Evolutionary conservation across 495 filamentous ascomycete genomes (phyloP).

Genomic region (Friedmanniomyces simplex): DNA sequence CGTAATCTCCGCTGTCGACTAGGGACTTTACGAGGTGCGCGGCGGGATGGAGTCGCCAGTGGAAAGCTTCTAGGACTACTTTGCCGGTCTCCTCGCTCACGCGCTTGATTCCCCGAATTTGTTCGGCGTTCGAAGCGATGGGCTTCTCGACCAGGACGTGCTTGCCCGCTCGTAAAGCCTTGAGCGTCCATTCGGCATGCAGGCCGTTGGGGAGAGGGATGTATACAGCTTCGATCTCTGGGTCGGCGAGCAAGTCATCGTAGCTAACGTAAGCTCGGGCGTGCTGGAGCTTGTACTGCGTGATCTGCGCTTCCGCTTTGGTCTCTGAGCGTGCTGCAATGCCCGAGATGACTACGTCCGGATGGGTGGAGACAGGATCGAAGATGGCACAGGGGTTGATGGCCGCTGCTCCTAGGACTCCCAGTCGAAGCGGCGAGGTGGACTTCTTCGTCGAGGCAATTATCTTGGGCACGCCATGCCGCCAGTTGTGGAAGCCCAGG

Average conservation of each 20-base stretch:
- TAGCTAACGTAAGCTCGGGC: conserved; percentile 39
- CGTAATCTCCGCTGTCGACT: conserved; percentile 28
- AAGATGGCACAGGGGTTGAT: conserved; percentile 45
- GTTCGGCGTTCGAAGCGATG: conserved; percentile 38
- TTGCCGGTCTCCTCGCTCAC: conserved; percentile 10
- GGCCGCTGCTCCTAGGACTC: conserved; percentile 8
- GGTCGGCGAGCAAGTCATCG: conserved; percentile 41
- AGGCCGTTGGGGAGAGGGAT: conserved; percentile 43
- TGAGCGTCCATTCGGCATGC: conserved; percentile 46
- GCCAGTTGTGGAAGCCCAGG: conserved; percentile 4
- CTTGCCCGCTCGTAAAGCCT: conserved; percentile 43
- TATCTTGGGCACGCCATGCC: conserved; percentile 1
- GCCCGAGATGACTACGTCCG: conserved; percentile 47
- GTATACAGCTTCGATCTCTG: conserved; percentile 42
- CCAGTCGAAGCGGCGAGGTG: not conserved
- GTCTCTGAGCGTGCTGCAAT: conserved; percentile 48
- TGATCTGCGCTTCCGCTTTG: conserved; percentile 46
- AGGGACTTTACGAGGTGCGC: conserved; percentile 30
- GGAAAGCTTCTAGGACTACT: conserved; percentile 50
- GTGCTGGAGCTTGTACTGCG: conserved; percentile 44
- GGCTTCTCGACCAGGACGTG: conserved; percentile 53
- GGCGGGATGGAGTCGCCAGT: conserved; percentile 36
- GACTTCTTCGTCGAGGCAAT: not conserved
- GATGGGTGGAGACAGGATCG: conserved; percentile 44
- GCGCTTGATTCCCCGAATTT: conserved; percentile 19